Evolutionary conservation across 2,329 filamentous ascomycete genomes (phyloP).

Genomic region (Dryadomyces quercus-mongolicae): DNA sequence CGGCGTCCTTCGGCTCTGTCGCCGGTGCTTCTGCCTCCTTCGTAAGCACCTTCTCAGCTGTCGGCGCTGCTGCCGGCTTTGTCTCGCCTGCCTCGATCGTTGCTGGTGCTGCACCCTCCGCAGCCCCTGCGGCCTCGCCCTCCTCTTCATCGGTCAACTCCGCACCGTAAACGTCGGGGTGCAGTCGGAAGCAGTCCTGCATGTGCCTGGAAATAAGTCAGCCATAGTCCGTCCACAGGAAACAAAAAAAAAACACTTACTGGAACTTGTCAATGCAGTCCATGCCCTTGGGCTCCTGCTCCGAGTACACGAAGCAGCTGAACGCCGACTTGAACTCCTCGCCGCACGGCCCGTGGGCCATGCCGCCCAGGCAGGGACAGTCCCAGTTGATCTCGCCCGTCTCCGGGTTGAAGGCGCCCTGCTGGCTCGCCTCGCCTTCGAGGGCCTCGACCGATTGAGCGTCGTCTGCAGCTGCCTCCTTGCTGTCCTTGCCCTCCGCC

Average conservation of each 20-base stretch:
- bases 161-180: slow-evolving; percentile 85
- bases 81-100: not conserved
- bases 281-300: slow-evolving; percentile 92
- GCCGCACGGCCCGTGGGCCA: slow-evolving; percentile 92
- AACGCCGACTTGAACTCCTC: slow-evolving; percentile 93
- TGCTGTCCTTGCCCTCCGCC: slow-evolving; percentile 7
- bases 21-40: no score
- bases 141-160: slow-evolving; percentile 70
- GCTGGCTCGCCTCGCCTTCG: slow-evolving; percentile 70
- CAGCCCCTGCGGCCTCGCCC: slow-evolving; percentile 7
- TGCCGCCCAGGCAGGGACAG: slow-evolving; percentile 91
- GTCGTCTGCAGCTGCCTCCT: slow-evolving; percentile 8
- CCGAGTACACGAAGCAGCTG: slow-evolving; percentile 95
- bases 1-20: not conserved
- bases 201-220: slow-evolving; percentile 53
- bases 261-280: slow-evolving; percentile 98
- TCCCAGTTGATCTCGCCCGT: slow-evolving; percentile 99
- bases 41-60: no score
- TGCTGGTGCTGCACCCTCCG: not conserved
- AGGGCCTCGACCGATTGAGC: slow-evolving; percentile 36
- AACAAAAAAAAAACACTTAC: slow-evolving; percentile 38
- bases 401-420: slow-evolving; percentile 95
- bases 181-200: slow-evolving; percentile 91
- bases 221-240: not conserved
- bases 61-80: no score